A percentile compares a stretch with the other conserved stretches of the same genome.
phyloP scores from a whole-genome alignment of 768 basidiomycete genomes.

The Lepiota subincarnata region DNA sequence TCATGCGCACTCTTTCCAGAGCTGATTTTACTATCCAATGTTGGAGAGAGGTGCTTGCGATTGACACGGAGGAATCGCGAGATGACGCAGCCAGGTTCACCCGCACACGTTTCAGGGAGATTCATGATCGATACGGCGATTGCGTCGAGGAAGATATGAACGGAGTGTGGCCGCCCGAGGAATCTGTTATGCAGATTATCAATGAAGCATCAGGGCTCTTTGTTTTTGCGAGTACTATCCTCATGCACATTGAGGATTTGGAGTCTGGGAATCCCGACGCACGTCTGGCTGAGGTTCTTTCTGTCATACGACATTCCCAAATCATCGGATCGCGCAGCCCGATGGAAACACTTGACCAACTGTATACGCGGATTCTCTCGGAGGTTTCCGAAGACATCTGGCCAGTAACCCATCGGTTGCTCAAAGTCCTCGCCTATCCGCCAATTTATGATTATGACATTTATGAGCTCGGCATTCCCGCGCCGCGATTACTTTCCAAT shows the following conservation, averaged over 20 bases:
- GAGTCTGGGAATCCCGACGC: background rate
- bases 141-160: no score
- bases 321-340: no score
- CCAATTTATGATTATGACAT: background rate
- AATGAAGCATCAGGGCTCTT: slow-evolving; percentile 10
- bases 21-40: background rate
- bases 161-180: background rate
- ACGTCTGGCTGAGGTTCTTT: background rate
- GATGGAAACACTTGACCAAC: background rate
- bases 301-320: background rate
- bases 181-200: background rate
- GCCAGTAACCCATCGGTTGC: background rate
- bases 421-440: background rate
- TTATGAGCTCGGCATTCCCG: background rate
- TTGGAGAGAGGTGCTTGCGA: background rate
- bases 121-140: no score
- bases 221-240: slow-evolving; percentile 9
- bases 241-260: slow-evolving; percentile 13
- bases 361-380: background rate
- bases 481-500: background rate
- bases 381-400: background rate
- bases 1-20: background rate
- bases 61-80: background rate
- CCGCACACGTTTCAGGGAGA: no score
- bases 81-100: background rate